Evolutionary conservation across 495 filamentous ascomycete genomes (phyloP), one percentile per base, ranked within the genome.

Genomic region (Lasiosphaeria ovina): DNA sequence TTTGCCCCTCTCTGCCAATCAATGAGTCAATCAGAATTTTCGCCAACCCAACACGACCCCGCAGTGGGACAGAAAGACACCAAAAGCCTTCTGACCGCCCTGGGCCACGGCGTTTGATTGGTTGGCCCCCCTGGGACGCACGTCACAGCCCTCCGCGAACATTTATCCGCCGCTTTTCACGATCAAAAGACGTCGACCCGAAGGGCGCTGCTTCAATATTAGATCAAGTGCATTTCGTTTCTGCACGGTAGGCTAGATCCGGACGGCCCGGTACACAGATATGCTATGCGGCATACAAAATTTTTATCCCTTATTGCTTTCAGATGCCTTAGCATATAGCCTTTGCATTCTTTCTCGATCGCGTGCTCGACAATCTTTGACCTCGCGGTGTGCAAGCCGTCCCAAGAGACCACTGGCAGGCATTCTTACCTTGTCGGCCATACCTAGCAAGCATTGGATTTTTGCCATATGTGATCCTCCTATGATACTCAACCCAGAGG

Each of bases 21-120:
- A 49, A 66, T 72, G 70, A 72, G 65, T 72, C 70, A 72, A 70
- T 64, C 68, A 71, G 66, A 72, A 64, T 70, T 72, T 70, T 72
- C 62, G 55, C 50, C 44, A 54, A 61, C 57, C 62, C 62, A 36
- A 51, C 40, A 65, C 49, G 53, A 63, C 69, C 69, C 69, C 69
- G 69, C 69, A 72, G 69, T 68, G 67, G 51, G 67, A 72, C 69
- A 60, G 65, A 62, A 55, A 35, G 31, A 53, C 50, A 51, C 47
- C 56, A 33, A 49, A 33, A 49, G 42, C 10, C 32, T 57, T 40
- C 44, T 59, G 57, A 65, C 59, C 54, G 63, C 60, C 54, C 57
- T 36, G 47, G 32, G 54, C 62, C 40, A 34, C 6, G 12, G 32
- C 4, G 1, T 44, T 11, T 70, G 65, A 72, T 72, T 72, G 65